phyloP scores from a whole-genome alignment of 495 filamentous ascomycete genomes.

The Trichocladium antarcticum region DNA sequence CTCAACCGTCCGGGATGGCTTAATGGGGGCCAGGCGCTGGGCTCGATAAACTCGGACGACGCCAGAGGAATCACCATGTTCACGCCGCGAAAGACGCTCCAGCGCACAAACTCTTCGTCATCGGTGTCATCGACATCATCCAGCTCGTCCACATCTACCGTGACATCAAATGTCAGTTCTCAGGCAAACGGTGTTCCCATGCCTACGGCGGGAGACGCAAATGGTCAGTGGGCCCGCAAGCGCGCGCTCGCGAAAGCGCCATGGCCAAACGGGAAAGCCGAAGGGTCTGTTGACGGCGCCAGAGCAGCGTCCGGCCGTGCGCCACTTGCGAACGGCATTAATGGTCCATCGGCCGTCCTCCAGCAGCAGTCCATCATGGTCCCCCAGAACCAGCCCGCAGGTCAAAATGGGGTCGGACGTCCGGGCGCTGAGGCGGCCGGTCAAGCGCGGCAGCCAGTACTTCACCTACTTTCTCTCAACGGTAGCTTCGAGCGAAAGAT shows the following conservation, averaged over 20 bases:
- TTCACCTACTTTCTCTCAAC: slow-evolving; percentile 77
- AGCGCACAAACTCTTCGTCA: slow-evolving; percentile 79
- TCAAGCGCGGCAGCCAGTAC: slow-evolving; percentile 55
- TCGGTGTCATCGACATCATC: slow-evolving; percentile 63
- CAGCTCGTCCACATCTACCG: slow-evolving; percentile 51
- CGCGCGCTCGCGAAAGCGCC: slow-evolving; percentile 50
- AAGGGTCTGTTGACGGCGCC: slow-evolving; percentile 35
- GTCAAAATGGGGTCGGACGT: slow-evolving; percentile 36
- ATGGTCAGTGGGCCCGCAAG: slow-evolving; percentile 48
- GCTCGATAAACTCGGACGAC: slow-evolving; percentile 78
- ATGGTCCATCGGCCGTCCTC: slow-evolving; percentile 63
- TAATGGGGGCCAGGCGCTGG: slow-evolving; percentile 66
- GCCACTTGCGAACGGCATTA: slow-evolving; percentile 40
- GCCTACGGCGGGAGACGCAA: slow-evolving; percentile 32
- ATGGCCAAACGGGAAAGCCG: slow-evolving; percentile 51
- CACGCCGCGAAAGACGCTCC: slow-evolving; percentile 71
- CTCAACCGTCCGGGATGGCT: slow-evolving; percentile 53
- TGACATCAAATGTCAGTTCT: slow-evolving; percentile 26
- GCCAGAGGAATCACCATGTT: slow-evolving; percentile 64
- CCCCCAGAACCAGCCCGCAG: slow-evolving; percentile 27
- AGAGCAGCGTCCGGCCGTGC: slow-evolving; percentile 33
- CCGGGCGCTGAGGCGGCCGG: slow-evolving; percentile 43
- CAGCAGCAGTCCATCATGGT: slow-evolving; percentile 62
- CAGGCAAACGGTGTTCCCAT: slow-evolving; percentile 25
- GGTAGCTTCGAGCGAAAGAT: slow-evolving; percentile 95